These are phyloP conservation scores for Blastocystis sp. DNA, from an alignment of 352 stramenopile species.

Conservation along the genomic window DNA sequence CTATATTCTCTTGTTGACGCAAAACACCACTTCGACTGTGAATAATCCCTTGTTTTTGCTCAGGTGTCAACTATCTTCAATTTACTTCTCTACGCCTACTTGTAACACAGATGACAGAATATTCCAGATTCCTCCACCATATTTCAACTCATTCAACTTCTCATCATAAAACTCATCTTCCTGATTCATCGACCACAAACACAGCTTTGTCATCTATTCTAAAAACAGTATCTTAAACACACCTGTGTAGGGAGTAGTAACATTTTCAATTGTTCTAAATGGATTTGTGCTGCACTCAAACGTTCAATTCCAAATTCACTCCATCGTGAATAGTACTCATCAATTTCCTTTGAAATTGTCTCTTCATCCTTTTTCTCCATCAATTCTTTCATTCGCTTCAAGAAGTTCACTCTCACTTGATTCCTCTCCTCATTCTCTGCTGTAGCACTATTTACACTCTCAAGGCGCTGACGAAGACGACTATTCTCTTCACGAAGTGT, in stretches of 20 bases:
- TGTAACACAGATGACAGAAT: constrained; percentile 69
- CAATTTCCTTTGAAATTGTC: constrained; percentile 65
- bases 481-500: not conserved
- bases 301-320: constrained; percentile 61
- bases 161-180: constrained; percentile 72
- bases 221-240: not conserved
- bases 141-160: constrained; percentile 69
- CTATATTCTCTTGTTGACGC: constrained; percentile 68
- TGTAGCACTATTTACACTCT: constrained; percentile 3
- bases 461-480: constrained; percentile 23
- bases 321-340: constrained; percentile 69
- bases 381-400: constrained; percentile 54
- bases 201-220: constrained; percentile 70
- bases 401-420: constrained; percentile 23
- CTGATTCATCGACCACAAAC: constrained; percentile 70
- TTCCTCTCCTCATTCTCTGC: not conserved
- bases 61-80: constrained; percentile 46
- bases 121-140: constrained; percentile 70
- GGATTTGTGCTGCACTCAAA: constrained; percentile 42
- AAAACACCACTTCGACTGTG: constrained; percentile 61
- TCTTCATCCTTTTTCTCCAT: constrained; percentile 43
- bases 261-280: constrained; percentile 70
- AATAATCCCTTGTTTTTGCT: constrained; percentile 70
- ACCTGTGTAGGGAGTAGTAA: constrained; percentile 69
- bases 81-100: not conserved